These are phyloP conservation scores for Colletotrichum eremochloae DNA, from an alignment of 2,329 filamentous ascomycete genomes.

Conservation along the genomic window DNA sequence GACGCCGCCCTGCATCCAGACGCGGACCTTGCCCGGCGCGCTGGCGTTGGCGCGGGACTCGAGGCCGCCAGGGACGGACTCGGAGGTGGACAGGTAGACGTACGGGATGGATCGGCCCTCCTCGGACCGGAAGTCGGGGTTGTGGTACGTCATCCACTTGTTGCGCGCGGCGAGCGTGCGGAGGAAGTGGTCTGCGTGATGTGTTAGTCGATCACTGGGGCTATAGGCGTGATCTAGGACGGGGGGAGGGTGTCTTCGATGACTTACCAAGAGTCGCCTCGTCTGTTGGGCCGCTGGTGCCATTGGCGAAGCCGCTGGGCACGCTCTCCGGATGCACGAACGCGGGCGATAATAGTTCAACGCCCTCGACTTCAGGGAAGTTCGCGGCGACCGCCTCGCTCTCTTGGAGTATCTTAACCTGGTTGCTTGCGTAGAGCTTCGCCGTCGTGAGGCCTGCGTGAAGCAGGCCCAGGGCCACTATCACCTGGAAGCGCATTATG, in stretches of 20 bases:
- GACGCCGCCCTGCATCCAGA: constrained; percentile 51
- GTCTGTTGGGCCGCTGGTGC: constrained; percentile 48
- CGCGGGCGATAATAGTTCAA: constrained; percentile 47
- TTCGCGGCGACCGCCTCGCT: constrained; percentile 43
- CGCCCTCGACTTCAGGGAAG: constrained; percentile 27
- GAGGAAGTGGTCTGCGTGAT: constrained; percentile 43
- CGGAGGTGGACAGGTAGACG: constrained; percentile 41
- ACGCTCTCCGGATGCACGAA: constrained; percentile 45
- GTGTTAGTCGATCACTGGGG: background rate
- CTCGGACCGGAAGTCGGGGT: constrained; percentile 43
- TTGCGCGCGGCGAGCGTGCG: constrained; percentile 44
- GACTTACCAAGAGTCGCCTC: constrained; percentile 39
- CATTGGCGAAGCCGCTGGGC: constrained; percentile 46
- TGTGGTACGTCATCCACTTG: constrained; percentile 46
- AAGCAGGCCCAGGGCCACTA: constrained; percentile 37
- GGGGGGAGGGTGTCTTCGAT: too few species aligned
- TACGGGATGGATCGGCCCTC: constrained; percentile 46
- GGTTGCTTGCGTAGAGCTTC: constrained; percentile 47
- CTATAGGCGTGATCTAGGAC: too few species aligned
- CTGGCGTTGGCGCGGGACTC: constrained; percentile 35
- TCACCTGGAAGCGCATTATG: constrained; percentile 24
- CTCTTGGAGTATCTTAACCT: constrained; percentile 45
- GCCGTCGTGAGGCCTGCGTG: constrained; percentile 43
- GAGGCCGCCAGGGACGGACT: background rate
- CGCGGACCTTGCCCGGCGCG: constrained; percentile 46